phyloP scores from a whole-genome alignment of 1,139 yeast species.

The Kodamaea anthophila region DNA sequence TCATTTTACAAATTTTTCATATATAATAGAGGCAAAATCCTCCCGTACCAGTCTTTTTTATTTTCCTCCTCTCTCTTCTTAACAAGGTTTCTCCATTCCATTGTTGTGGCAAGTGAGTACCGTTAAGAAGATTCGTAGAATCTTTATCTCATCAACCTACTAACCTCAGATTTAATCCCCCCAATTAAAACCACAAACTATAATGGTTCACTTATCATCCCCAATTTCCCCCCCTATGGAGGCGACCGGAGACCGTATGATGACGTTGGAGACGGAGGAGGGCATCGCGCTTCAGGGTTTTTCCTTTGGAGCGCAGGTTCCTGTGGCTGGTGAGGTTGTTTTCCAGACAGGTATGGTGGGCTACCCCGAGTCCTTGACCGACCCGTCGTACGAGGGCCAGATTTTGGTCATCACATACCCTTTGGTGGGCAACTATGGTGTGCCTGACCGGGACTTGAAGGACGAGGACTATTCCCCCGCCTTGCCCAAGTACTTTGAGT shows the following conservation, averaged over 20 bases:
- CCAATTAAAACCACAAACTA: conserved; percentile 2
- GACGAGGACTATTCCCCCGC: conserved; percentile 68
- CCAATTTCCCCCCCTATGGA: conserved; percentile 90
- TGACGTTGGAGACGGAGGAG: conserved; percentile 88
- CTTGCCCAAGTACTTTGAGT: conserved; percentile 90
- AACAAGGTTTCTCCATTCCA: conserved; percentile 20
- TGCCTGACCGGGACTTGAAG: conserved; percentile 75
- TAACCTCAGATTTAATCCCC: not conserved
- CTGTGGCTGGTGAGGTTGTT: conserved; percentile 95
- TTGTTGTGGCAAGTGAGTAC: conserved; percentile 15
- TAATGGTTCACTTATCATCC: conserved; percentile 37
- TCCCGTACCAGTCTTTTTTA: conserved; percentile 12
- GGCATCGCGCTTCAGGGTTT: conserved; percentile 91
- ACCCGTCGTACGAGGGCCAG: conserved; percentile 98
- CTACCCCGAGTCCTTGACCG: conserved; percentile 96
- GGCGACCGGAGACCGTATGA: conserved; percentile 71
- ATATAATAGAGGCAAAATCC: too few species aligned
- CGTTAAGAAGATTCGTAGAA: conserved; percentile 6
- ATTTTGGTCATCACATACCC: conserved; percentile 96
- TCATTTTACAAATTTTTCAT: conserved; percentile 1
- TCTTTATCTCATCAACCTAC: conserved; percentile 1
- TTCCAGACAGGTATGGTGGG: conserved; percentile 99
- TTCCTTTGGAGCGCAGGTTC: conserved; percentile 90
- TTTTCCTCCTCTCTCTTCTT: conserved; percentile 18
- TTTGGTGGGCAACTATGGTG: conserved; percentile 98